A percentile compares a stretch with the other conserved stretches of the same genome.
Conservation (phyloP, 371 early-diverging fungal species). For the Mucor racemosus region DNA sequence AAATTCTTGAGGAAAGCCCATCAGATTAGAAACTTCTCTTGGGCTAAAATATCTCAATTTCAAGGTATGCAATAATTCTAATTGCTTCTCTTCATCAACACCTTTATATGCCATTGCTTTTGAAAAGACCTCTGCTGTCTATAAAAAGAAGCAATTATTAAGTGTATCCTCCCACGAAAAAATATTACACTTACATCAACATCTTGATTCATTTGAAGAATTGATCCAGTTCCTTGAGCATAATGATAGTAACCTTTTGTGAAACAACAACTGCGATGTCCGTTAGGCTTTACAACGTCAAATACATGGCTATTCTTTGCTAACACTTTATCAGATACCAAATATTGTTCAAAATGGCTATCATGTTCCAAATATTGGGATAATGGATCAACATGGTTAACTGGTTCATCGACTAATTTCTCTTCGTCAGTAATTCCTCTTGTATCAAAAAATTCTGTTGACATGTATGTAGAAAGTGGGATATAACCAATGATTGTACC, state of each 20-base stretch:
- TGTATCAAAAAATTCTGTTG: constrained; percentile 39
- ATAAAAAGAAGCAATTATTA: background rate
- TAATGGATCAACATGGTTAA: constrained; percentile 41
- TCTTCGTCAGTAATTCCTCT: constrained; percentile 29
- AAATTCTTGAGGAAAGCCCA: constrained; percentile 76
- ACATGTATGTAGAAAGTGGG: constrained; percentile 45
- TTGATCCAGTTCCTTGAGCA: constrained; percentile 80
- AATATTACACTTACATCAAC: constrained; percentile 46
- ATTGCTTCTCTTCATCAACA: constrained; percentile 33
- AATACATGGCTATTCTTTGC: constrained; percentile 67
- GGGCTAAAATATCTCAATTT: constrained; percentile 81
- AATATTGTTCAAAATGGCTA: constrained; percentile 24
- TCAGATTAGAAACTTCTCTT: constrained; percentile 75
- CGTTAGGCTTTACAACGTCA: constrained; percentile 75
- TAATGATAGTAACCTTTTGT: constrained; percentile 85
- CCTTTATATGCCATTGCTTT: constrained; percentile 31
- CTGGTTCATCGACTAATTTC: constrained; percentile 32
- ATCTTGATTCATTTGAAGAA: constrained; percentile 62
- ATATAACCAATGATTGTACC: constrained; percentile 55
- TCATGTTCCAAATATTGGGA: constrained; percentile 33
- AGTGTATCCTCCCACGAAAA: too few relatives aligned
- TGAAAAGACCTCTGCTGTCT: constrained; percentile 35
- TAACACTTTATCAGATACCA: constrained; percentile 54
- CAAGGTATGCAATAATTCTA: constrained; percentile 39
- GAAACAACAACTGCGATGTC: constrained; percentile 79